These are phyloP conservation scores for Microbotryum lychnidis-dioicae DNA, from an alignment of 1,284 basidiomycete genomes.

Conservation along the genomic window DNA sequence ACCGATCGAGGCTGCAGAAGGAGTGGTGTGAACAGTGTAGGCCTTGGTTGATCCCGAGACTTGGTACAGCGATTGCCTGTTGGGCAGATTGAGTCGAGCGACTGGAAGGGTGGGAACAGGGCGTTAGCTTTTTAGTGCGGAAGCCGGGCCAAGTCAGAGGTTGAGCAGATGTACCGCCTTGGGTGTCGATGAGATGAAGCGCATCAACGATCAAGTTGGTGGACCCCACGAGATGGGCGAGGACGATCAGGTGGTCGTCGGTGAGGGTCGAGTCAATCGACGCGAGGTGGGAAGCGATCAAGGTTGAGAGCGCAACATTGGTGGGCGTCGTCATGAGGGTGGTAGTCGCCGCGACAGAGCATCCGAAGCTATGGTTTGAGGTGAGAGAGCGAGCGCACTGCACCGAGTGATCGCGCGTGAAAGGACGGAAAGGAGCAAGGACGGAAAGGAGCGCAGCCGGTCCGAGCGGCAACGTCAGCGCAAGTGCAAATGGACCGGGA, in stretches of 20 bases:
- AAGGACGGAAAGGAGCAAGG: too few relatives aligned
- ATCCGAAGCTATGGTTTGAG: neutral
- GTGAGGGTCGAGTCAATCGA: neutral
- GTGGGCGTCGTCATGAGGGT: too few relatives aligned
- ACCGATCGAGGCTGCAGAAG: neutral
- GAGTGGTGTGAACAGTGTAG: constrained; percentile 12
- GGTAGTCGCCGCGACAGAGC: too few relatives aligned
- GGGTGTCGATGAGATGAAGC: constrained; percentile 22
- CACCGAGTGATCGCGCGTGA: neutral
- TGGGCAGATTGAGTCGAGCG: constrained; percentile 11
- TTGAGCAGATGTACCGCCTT: constrained; percentile 3
- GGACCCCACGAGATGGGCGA: constrained; percentile 10
- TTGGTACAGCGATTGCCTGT: constrained; percentile 16
- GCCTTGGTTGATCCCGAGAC: constrained; percentile 6
- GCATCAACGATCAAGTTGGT: constrained; percentile 12
- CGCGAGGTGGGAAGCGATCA: constrained; percentile 4
- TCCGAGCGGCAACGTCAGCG: too few relatives aligned
- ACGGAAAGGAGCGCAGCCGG: too few relatives aligned
- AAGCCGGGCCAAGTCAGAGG: too few relatives aligned
- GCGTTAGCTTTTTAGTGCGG: neutral
- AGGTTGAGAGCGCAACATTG: neutral
- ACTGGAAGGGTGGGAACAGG: neutral
- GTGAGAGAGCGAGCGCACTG: neutral
- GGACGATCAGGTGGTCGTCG: constrained; percentile 4
- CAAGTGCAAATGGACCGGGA: too few relatives aligned